Evolutionary conservation across 1,284 basidiomycete species (phyloP).

Genomic region (Ustilago tritici): DNA sequence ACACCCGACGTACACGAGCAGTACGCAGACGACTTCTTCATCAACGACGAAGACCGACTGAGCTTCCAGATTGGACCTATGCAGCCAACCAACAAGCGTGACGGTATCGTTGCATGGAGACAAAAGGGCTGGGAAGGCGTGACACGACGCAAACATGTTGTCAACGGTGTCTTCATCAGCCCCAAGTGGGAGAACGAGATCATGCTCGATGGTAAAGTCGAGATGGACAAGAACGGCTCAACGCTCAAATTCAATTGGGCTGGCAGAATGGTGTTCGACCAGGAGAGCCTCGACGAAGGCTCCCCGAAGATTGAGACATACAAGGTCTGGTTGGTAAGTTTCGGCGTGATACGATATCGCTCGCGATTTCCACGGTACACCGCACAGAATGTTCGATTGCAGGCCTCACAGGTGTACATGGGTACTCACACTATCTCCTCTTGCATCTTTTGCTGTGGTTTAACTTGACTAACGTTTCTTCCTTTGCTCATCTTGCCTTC

Average conservation of each 20-base stretch:
- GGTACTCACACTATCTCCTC: neutral
- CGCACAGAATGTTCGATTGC: neutral
- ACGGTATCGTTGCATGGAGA: slow-evolving; percentile 45
- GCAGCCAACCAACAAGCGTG: slow-evolving; percentile 34
- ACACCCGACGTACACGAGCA: slow-evolving; percentile 44
- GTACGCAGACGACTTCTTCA: slow-evolving; percentile 40
- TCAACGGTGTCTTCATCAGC: slow-evolving; percentile 48
- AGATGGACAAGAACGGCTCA: slow-evolving; percentile 51
- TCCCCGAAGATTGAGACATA: slow-evolving; percentile 45
- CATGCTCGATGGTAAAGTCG: slow-evolving; percentile 56
- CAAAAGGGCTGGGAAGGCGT: slow-evolving; percentile 49
- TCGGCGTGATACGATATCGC: neutral
- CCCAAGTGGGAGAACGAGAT: slow-evolving; percentile 48
- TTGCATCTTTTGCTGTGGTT: neutral
- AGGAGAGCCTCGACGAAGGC: slow-evolving; percentile 35
- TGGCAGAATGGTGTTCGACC: slow-evolving; percentile 54
- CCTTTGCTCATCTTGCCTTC: neutral
- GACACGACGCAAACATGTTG: slow-evolving; percentile 44
- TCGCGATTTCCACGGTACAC: neutral
- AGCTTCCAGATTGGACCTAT: slow-evolving; percentile 58
- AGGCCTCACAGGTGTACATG: neutral
- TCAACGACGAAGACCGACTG: slow-evolving; percentile 30
- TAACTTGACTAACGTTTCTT: neutral
- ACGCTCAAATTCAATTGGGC: slow-evolving; percentile 51
- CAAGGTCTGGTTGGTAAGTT: slow-evolving; percentile 56